Evolutionary conservation across 164 flowering plant species (phyloP), one percentile per base, ranked within the genome.

Genomic region (Magnolia officinalis): DNA sequence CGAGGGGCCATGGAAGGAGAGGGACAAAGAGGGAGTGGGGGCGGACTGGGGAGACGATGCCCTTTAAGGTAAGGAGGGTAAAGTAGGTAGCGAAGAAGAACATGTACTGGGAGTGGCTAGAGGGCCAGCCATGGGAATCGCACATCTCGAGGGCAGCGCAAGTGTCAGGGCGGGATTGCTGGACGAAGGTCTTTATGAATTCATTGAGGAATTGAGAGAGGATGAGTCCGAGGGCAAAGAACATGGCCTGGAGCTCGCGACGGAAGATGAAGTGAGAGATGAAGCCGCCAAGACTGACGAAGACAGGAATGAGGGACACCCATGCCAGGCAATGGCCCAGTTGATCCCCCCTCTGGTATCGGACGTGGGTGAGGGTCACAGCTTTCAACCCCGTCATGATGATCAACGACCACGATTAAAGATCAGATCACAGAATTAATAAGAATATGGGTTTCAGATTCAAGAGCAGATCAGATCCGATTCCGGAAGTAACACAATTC

Each of bases 111-210:
- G 98, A 90, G 75, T 95, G 99, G 78, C 92, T 87, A 26, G 98
- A 95, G 8, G 99, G 99, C 99, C 99, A 95, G 14, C 99, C 99
- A 29, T 95, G 97, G 2, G 99, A 95, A 72, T 93, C 99, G 83
- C 98, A 95, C 83, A 77, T 86, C 71, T 95, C 99, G 14, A 95
- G 92, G 4, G 90, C 58, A 7, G 74, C 83, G 70, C 99, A 95
- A 20, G 97, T 91, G 20, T 84, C 89, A 19, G 98, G 98, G 11
- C 98, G 91, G 10, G 96, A 87, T 49, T 95, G 92, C 72, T 89
- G 88, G 71, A 93, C 92, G 16, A 85, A 82, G 4, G 50, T 78
- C 78, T 95, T 95, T 81, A 92, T 81, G 74, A 87, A 0, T 64
- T 95, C 97, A 83, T 87, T 95, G 82, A 90, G 68, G 85, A 89